Evolutionary conservation across 163 green algal species (phyloP), one percentile per base, ranked within the genome.

Genomic region (Chlamydomonas reinhardtii): DNA sequence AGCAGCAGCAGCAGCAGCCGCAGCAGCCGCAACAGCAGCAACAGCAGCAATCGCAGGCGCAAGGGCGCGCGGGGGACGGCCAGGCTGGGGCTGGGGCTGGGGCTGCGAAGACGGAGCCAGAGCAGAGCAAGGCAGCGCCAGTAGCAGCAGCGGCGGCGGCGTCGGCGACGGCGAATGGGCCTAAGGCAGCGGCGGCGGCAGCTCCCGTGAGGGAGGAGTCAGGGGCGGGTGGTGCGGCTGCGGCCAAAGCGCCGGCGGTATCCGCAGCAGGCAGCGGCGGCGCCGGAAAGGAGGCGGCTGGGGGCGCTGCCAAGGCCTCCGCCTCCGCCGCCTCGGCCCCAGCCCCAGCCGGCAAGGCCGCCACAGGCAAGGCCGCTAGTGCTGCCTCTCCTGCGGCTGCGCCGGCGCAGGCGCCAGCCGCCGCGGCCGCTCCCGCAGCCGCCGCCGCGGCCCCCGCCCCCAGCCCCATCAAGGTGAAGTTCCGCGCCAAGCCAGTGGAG

Each of bases 381-480:
- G 15, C 27, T 29, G 62, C 62, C 12, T 22, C 62, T 32, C n/a
- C n/a, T n/a, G n/a, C n/a, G n/a, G n/a, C n/a, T n/a, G n/a, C n/a
- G n/a, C n/a, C n/a, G n/a, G n/a, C n/a, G n/a, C n/a, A 31, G 32
- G 4, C 32, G 68, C 32, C 34, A 24, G 31, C 66, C n/a, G 32
- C 66, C 65, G 29, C 62, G 8, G 4, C 76, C 8, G 43, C 54
- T 48, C 52, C 61, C 17, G 77, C 65, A 0, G 32, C 77, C 20
- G 62, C 64, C 15, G 39, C 75, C 27, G 34, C 54, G 15, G 19
- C 69, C 11, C 22, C 35, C 29, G 24, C 74, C 0, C 24, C 64
- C 35, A 87, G 72, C 72, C 82, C 82, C 59, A 87, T 87, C 22
- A 87, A 82, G 39, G 39, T 87, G 2, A 81, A 81, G 69, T 81